These are phyloP conservation scores for Thyridium curvatum DNA, from an alignment of 2,329 filamentous ascomycete species.

Conservation along the genomic window DNA sequence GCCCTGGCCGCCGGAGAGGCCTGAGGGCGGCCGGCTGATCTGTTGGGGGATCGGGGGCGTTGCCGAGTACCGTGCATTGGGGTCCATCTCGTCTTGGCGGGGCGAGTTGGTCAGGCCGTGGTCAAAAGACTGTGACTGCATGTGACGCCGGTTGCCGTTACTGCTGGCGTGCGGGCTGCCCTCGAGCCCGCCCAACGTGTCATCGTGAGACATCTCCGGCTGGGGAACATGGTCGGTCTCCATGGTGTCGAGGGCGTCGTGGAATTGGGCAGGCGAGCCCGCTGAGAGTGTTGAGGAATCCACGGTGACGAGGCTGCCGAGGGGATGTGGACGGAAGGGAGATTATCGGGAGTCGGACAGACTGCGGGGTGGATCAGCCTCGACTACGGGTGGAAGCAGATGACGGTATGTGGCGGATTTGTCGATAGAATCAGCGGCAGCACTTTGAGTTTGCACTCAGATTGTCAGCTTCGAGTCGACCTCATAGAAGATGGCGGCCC, in stretches of 20 bases:
- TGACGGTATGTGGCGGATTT: not conserved
- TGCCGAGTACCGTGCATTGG: slow-evolving; percentile 4
- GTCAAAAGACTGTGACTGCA: slow-evolving; percentile 44
- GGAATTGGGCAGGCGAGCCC: slow-evolving; percentile 45
- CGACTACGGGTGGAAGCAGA: too few relatives aligned
- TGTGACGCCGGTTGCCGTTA: slow-evolving; percentile 27
- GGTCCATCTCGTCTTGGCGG: slow-evolving; percentile 26
- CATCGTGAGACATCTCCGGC: slow-evolving; percentile 28
- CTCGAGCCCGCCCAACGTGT: slow-evolving; percentile 43
- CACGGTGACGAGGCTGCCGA: slow-evolving; percentile 30
- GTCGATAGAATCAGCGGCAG: too few relatives aligned
- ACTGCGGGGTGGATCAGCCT: not conserved
- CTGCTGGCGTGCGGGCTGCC: slow-evolving; percentile 31
- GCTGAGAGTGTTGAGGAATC: slow-evolving; percentile 43
- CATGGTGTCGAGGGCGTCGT: slow-evolving; percentile 45
- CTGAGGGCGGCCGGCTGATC: slow-evolving; percentile 49
- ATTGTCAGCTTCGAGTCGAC: too few relatives aligned
- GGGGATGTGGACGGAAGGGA: slow-evolving; percentile 2
- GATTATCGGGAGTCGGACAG: not conserved
- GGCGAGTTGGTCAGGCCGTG: slow-evolving; percentile 34
- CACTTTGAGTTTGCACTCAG: too few relatives aligned
- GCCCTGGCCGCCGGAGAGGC: slow-evolving; percentile 36
- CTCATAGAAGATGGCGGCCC: too few relatives aligned
- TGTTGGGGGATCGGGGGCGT: slow-evolving; percentile 26
- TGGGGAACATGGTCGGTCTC: slow-evolving; percentile 34